Conservation (phyloP, 805 yeast genomes). For the Monosporozyma solicola region DNA sequence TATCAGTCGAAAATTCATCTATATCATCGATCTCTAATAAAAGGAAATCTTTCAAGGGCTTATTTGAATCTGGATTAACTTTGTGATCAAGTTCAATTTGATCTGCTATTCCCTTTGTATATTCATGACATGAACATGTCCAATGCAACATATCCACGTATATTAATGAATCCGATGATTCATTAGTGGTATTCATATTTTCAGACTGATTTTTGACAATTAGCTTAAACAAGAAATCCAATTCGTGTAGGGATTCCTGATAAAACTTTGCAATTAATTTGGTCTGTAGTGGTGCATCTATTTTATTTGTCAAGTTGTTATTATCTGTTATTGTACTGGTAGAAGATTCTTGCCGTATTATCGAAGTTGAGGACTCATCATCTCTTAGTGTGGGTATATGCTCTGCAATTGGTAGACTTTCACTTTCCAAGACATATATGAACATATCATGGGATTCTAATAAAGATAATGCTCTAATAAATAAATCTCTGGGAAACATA, state of each 20-base stretch:
- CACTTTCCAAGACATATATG: constrained; percentile 19
- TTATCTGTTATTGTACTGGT: neutral
- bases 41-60: constrained; percentile 3
- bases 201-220: constrained; percentile 13
- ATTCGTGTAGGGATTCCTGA: constrained; percentile 6
- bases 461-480: constrained; percentile 28
- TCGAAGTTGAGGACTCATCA: neutral
- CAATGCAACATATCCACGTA: constrained; percentile 26
- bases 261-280: constrained; percentile 6
- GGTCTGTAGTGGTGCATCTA: neutral
- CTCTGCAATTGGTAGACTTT: neutral
- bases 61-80: neutral
- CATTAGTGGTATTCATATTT: neutral
- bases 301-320: neutral
- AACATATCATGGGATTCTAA: constrained; percentile 29
- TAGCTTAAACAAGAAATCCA: constrained; percentile 12
- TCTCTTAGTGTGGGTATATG: neutral
- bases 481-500: constrained; percentile 26
- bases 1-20: constrained; percentile 19
- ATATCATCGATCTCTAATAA: constrained; percentile 14
- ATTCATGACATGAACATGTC: constrained; percentile 30
- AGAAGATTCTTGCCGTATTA: neutral
- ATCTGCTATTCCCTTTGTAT: constrained; percentile 13
- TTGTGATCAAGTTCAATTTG: constrained; percentile 2
- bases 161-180: constrained; percentile 11